phyloP scores from a whole-genome alignment of 169 alveolate genomes.

The Eimeria praecox region DNA sequence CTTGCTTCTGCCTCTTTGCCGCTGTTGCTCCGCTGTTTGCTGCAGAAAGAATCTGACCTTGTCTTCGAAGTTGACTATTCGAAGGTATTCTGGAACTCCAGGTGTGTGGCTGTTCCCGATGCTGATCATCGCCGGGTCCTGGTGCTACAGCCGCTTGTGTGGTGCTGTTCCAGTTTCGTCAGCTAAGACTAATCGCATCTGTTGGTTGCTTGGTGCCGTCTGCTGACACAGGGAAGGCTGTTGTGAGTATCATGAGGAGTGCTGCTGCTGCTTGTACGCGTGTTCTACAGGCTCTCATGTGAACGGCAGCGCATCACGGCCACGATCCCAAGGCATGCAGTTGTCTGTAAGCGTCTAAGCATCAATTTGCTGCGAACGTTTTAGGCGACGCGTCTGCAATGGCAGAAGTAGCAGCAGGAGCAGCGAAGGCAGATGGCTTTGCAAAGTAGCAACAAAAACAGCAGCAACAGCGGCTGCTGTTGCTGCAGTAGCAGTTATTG shows the following conservation, averaged over 20 bases:
- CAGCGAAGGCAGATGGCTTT: neutral
- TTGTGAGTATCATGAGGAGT: neutral
- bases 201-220: neutral
- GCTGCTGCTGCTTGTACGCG: neutral
- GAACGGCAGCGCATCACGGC: conserved; percentile 88
- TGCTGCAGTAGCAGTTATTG: neutral
- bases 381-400: conserved; percentile 12
- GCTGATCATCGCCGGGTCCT: neutral
- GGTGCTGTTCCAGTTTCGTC: neutral
- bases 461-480: neutral
- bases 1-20: neutral
- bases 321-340: conserved; percentile 82
- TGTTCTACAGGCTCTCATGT: conserved; percentile 84
- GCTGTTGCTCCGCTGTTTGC: neutral
- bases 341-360: conserved; percentile 84
- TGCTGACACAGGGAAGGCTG: neutral
- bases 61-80: conserved; percentile 88
- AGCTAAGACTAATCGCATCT: neutral
- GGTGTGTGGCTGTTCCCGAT: conserved; percentile 75
- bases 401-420: neutral
- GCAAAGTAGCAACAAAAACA: neutral
- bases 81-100: conserved; percentile 92
- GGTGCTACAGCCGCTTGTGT: neutral
- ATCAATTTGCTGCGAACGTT: conserved; percentile 67
- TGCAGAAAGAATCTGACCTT: conserved; percentile 87